Base-by-base conservation (phyloP, 306 rosid genomes). In the Cicer cuneatum region DNA sequence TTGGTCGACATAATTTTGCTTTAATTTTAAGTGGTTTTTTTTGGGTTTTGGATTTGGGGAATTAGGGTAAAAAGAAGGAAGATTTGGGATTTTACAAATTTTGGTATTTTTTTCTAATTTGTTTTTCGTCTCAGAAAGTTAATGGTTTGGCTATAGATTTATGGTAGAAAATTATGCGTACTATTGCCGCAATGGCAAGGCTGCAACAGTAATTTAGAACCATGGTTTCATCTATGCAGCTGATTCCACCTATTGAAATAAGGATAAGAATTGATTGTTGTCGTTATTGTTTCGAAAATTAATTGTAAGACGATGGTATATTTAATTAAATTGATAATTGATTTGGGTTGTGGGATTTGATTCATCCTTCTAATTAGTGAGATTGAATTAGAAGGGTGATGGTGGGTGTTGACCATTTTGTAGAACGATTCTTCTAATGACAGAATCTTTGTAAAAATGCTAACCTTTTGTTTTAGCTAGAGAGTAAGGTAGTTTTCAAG, bases 271-370 rank as follows among this genome's bases (percentile, higher is more conserved):
- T 54, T 54, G 7, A 39, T 54, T 54, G 61, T 47, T 13, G 53
- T 19, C 24, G 5, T 12, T 57, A 24, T 12, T 58, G 41, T 11
- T 58, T 29, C 2, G 40, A 58, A 3, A 29, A 29, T 58, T 58
- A 58, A 58, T 58, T 58, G 40, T 11, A 5, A 40, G 39, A 24
- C 11, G 40, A 37, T 48, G 61, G 24, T 10, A 15, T 45, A 10
- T 10, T 58, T 8, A 49, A 2, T 49, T 24, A 57, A 57, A 57
- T 57, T 57, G 63, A 57, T 18, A 4, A 41, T 53, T 76, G 67
- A 10, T 70, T 69, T 78, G 47, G 39, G 33, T 38, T 60, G 43
- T 35, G 69, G 33, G 19, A 40, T 10, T 58, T 47, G 37, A 38
- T 39, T 58, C 8, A 6, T 29, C 5, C 10, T 29, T 58, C 0